phyloP scores from a whole-genome alignment of 306 rosid species.

The Castanea mollissima region DNA sequence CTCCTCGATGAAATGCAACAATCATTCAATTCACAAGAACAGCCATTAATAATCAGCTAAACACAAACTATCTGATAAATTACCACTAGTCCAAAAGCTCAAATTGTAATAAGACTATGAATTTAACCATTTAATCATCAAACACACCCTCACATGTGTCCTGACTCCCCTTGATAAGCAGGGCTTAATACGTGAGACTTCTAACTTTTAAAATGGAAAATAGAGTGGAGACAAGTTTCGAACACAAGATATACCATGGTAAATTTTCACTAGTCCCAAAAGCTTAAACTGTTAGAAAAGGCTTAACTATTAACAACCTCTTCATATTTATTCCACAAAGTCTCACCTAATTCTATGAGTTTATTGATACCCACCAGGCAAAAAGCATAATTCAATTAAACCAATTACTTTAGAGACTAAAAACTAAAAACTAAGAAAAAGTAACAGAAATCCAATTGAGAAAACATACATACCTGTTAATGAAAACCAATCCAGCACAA shows the following conservation, averaged over 20 bases:
- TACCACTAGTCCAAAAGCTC: too few relatives aligned
- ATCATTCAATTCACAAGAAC: constrained; percentile 7
- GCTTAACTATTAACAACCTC: neutral
- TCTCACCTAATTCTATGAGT: neutral
- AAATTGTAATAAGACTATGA: too few relatives aligned
- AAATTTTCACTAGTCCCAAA: too few relatives aligned
- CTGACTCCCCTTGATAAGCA: too few relatives aligned
- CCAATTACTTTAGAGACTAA: constrained; percentile 1
- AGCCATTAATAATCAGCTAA: neutral
- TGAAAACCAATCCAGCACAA: constrained; percentile 78
- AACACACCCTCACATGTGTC: too few relatives aligned
- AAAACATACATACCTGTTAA: constrained; percentile 67
- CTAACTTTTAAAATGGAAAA: too few relatives aligned
- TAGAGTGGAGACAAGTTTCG: too few relatives aligned
- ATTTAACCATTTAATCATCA: too few relatives aligned
- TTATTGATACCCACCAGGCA: neutral
- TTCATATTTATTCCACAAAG: constrained; percentile 15
- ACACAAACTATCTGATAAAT: neutral
- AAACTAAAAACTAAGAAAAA: constrained; percentile 20
- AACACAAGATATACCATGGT: too few relatives aligned
- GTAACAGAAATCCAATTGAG: constrained; percentile 28
- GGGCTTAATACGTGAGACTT: too few relatives aligned
- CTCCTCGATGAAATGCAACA: constrained; percentile 6
- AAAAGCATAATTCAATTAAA: constrained; percentile 13
- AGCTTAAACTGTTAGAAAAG: too few relatives aligned